Evolutionary conservation across 495 filamentous ascomycete genomes (phyloP), one percentile per base, ranked within the genome.

Genomic region (Penicillium coprophilum): DNA sequence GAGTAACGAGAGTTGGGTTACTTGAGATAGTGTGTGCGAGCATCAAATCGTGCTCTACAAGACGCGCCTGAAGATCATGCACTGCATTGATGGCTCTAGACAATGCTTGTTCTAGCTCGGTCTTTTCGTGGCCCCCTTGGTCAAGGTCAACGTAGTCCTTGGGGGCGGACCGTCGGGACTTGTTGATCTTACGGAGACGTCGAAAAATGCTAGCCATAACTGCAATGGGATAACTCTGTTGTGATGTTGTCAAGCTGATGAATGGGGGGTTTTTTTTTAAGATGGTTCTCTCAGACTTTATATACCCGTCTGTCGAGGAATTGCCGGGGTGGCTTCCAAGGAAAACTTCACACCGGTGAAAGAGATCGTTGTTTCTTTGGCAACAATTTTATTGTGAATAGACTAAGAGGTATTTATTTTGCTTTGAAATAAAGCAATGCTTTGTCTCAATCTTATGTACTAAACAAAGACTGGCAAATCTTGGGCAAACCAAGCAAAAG

Each of bases 41-140:
- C 28, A 48, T 19, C 7, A 48, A 20, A 31, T 48, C 27, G 17
- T 60, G 56, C 50, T 62, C 62, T 43, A 53, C 59, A 3, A 67
- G 46, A 21, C 52, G 58, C 3, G 21, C 19, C 32, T 45, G 47
- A 15, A 64, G 56, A 1, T 17, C n/a, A 6, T 28, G 36, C 6
- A 62, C 53, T 15, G 19, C 56, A 1, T 51, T 15, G 11, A 32
- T 21, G n/a, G 61, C 53, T 27, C 52, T 21, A n/a, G 40, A 19
- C 6, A 67, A 40, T 12, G 58, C 36, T 31, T 49, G 27, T 15
- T 48, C 38, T 11, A 67, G 52, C 10, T 27, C 41, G 27, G 47
- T 7, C 6, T 58, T 61, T 7, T 51, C 50, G 10, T 24, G 20
- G 9, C 23, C 47, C 30, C 53, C 39, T 46, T 53, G 48, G 13